Conservation (phyloP, 2,329 filamentous ascomycete species). For the Elsinoe ampelina region DNA sequence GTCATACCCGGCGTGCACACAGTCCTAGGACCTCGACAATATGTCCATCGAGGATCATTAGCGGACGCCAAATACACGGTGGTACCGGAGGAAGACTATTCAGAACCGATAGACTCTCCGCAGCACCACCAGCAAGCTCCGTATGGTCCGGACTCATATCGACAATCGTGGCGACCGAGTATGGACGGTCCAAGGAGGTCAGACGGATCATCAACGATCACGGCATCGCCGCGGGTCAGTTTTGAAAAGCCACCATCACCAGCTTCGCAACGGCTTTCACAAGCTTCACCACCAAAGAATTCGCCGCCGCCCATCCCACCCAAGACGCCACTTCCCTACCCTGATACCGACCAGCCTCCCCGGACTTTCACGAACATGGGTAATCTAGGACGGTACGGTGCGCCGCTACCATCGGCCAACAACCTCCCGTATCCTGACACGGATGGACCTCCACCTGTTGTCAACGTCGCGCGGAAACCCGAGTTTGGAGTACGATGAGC, state of each 20-base stretch:
- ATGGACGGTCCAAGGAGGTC: conserved; percentile 16
- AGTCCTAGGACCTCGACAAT: conserved; percentile 47
- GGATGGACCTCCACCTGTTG: conserved; percentile 70
- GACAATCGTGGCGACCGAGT: conserved; percentile 12
- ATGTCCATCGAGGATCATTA: conserved; percentile 43
- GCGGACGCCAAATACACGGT: conserved; percentile 63
- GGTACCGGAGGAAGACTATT: conserved; percentile 49
- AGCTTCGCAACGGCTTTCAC: not conserved
- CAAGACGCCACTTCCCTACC: conserved; percentile 38
- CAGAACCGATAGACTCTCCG: conserved; percentile 31
- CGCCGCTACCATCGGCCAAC: not conserved
- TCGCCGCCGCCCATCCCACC: conserved; percentile 62
- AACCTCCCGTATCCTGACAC: conserved; percentile 68
- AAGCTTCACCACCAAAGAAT: conserved; percentile 5
- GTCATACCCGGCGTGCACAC: conserved; percentile 27
- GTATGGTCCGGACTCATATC: conserved; percentile 11
- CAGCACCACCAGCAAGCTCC: conserved; percentile 17
- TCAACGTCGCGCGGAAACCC: conserved; percentile 81
- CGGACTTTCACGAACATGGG: conserved; percentile 27
- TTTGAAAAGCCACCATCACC: conserved; percentile 21
- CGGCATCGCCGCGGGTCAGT: conserved; percentile 28
- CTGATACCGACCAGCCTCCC: conserved; percentile 17
- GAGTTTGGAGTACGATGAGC: conserved; percentile 50
- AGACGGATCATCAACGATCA: conserved; percentile 11
- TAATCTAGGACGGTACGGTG: conserved; percentile 19